These are phyloP conservation scores for Eucalyptus camaldulensis DNA, from an alignment of 345 rosid species.

Conservation along the genomic window DNA sequence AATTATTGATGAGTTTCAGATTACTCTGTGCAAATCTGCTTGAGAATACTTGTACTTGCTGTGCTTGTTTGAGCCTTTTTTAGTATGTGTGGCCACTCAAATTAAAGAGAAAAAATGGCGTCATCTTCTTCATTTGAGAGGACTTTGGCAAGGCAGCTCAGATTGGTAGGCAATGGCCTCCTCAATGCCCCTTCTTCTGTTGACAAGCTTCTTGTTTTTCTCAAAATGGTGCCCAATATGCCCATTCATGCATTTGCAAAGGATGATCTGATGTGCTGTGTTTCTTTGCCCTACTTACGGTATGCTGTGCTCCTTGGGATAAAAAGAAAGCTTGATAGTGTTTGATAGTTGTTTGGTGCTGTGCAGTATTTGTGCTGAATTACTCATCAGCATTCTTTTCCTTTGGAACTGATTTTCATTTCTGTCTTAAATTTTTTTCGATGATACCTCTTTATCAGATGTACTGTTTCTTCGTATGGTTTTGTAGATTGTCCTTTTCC, in stretches of 20 bases:
- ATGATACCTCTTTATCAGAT: not conserved
- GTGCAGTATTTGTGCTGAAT: not conserved
- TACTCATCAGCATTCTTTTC: not conserved
- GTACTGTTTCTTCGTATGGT: not conserved
- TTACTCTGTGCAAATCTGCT: not conserved
- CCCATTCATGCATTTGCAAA: not conserved
- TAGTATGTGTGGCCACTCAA: not conserved
- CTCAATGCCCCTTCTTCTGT: constrained; percentile 32
- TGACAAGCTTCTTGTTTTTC: constrained; percentile 30
- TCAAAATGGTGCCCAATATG: constrained; percentile 17
- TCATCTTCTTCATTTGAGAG: constrained; percentile 8
- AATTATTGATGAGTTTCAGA: not conserved
- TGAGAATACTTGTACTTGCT: not conserved
- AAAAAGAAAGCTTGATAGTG: not conserved
- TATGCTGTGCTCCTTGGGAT: not conserved
- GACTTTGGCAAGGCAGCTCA: constrained; percentile 24
- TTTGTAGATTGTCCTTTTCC: not conserved
- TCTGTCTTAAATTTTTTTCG: not conserved
- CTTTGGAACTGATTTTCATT: not conserved
- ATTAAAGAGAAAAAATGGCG: constrained; percentile 18
- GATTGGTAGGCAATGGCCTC: constrained; percentile 45
- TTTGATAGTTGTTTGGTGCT: not conserved
- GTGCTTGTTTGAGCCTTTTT: constrained; percentile 17
- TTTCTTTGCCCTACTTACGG: not conserved
- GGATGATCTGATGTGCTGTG: not conserved